Evolutionary conservation across 345 rosid species (phyloP).

Genomic region (Brassica cretica): DNA sequence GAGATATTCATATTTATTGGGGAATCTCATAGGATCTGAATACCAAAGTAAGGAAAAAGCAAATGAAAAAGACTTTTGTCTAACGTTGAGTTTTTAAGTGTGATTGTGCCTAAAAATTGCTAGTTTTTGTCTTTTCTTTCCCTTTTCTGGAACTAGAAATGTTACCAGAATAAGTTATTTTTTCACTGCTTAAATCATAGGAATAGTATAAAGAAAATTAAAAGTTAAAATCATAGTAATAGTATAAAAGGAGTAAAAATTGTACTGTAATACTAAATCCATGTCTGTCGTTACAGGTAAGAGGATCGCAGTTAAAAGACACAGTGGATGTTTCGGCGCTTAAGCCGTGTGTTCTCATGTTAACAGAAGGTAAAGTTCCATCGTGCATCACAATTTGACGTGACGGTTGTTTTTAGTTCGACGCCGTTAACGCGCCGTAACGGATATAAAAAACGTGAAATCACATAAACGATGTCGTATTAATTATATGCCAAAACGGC

Average conservation of each 20-base stretch:
- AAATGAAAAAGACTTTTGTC: slow-evolving; percentile 30
- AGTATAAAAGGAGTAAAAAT: neutral
- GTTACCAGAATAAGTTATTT: neutral
- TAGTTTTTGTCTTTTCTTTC: neutral
- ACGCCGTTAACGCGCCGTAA: slow-evolving; percentile 16
- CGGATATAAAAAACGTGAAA: neutral
- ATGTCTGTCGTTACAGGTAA: slow-evolving; percentile 45
- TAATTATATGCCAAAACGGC: neutral
- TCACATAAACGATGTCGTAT: neutral
- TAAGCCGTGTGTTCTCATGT: slow-evolving; percentile 72
- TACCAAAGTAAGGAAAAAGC: slow-evolving; percentile 27
- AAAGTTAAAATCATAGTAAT: neutral
- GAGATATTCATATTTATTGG: slow-evolving; percentile 24
- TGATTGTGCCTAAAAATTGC: slow-evolving; percentile 28
- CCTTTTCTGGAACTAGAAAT: slow-evolving; percentile 10
- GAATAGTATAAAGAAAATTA: neutral
- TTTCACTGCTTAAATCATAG: neutral
- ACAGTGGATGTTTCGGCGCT: slow-evolving; percentile 78
- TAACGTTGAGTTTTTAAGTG: neutral
- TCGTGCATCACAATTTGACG: slow-evolving; percentile 1
- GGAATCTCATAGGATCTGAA: slow-evolving; percentile 2
- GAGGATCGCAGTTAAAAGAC: slow-evolving; percentile 72
- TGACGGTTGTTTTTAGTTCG: neutral
- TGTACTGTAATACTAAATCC: neutral
- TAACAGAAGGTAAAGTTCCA: slow-evolving; percentile 57